phyloP scores from a whole-genome alignment of 1,284 basidiomycete genomes.

The Leccinum angustisporum region DNA sequence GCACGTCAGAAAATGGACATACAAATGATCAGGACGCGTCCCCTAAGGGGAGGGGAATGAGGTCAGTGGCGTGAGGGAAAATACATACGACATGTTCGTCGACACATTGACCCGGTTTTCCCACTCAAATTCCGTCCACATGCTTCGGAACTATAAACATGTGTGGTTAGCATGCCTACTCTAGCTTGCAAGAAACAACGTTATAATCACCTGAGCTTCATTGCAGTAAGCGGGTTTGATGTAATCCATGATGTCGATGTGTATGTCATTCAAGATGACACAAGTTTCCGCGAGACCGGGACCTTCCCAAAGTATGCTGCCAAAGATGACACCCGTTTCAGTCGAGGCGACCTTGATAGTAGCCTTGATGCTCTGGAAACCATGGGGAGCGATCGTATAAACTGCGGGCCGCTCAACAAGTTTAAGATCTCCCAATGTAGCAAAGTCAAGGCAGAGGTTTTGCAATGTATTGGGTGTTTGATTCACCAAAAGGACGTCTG shows the following conservation, averaged over 20 bases:
- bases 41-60: neutral
- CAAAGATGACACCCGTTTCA: slow-evolving; percentile 98
- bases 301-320: slow-evolving; percentile 97
- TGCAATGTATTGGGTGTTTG: slow-evolving; percentile 94
- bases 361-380: slow-evolving; percentile 98
- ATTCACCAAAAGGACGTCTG: slow-evolving; percentile 95
- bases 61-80: neutral
- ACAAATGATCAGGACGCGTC: neutral
- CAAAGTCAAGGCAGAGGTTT: slow-evolving; percentile 97
- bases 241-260: slow-evolving; percentile 99
- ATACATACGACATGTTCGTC: slow-evolving; percentile 59
- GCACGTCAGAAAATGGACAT: neutral
- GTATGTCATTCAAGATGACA: slow-evolving; percentile 95
- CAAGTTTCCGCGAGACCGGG: slow-evolving; percentile 82
- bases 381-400: slow-evolving; percentile 93
- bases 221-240: slow-evolving; percentile 97
- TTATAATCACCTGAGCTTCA: slow-evolving; percentile 77
- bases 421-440: slow-evolving; percentile 96
- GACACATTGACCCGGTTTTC: slow-evolving; percentile 88
- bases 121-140: slow-evolving; percentile 94
- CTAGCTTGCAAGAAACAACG: neutral
- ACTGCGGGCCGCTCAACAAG: slow-evolving; percentile 93
- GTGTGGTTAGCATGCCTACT: slow-evolving; percentile 2
- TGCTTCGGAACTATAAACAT: slow-evolving; percentile 76
- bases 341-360: slow-evolving; percentile 98